Evolutionary conservation across 352 stramenopile species (phyloP).

Genomic region (Phytophthora rubi): DNA sequence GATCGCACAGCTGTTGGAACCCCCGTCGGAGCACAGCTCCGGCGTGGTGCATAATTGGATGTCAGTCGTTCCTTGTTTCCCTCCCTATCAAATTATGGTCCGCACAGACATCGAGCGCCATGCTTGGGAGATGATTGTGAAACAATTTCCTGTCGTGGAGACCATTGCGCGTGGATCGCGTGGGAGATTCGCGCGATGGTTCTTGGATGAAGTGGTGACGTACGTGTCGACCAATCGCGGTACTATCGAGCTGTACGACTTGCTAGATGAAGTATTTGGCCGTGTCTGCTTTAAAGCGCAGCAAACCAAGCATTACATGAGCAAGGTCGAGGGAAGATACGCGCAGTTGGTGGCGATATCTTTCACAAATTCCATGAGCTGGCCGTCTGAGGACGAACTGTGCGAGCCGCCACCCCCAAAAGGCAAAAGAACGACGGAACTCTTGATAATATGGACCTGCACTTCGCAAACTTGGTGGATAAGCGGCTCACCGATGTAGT

Average conservation of each 20-base stretch:
- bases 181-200: background rate
- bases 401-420: background rate
- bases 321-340: background rate
- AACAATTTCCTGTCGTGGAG: conserved; percentile 1
- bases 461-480: conserved; percentile 24
- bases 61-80: background rate
- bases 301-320: background rate
- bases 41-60: background rate
- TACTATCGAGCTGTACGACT: background rate
- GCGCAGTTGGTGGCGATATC: conserved; percentile 2
- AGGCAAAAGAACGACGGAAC: background rate
- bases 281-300: background rate
- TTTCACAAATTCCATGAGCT: background rate
- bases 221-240: background rate
- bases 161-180: background rate
- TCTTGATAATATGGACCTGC: conserved; percentile 7
- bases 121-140: background rate
- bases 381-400: background rate
- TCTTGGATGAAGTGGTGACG: background rate
- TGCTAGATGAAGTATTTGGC: background rate
- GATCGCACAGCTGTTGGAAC: background rate
- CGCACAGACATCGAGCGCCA: background rate
- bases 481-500: background rate
- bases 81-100: background rate
- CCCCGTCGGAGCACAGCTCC: background rate